These are phyloP conservation scores for Inga leiocalycina DNA, from an alignment of 306 rosid species.

Conservation along the genomic window DNA sequence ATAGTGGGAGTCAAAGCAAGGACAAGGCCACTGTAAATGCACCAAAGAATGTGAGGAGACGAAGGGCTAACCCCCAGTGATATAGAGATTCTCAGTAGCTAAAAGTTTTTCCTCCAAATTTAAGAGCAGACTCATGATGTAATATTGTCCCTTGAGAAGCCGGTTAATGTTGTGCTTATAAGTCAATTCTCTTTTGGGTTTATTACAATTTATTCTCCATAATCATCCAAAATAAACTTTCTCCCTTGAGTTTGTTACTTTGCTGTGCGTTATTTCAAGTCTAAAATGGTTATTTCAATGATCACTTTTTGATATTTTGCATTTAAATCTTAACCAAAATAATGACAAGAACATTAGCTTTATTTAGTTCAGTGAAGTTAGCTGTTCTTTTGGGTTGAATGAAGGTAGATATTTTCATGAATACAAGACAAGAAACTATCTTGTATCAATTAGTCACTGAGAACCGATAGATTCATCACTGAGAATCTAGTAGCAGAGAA, in stretches of 20 bases:
- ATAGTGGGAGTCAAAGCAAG: slow-evolving; percentile 30
- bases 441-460: not conserved
- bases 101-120: not conserved
- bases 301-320: not conserved
- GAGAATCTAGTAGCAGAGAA: not conserved
- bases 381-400: not conserved
- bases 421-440: not conserved
- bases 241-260: not conserved
- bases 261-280: not conserved
- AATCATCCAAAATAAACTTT: not conserved
- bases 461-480: too few relatives aligned
- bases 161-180: not conserved
- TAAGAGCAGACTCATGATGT: slow-evolving; percentile 2
- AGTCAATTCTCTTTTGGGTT: not conserved
- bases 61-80: slow-evolving; percentile 44
- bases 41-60: slow-evolving; percentile 35
- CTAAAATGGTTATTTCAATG: not conserved
- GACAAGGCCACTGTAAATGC: slow-evolving; percentile 33
- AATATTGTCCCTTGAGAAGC: slow-evolving; percentile 2
- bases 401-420: not conserved
- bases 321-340: not conserved
- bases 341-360: not conserved
- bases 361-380: not conserved
- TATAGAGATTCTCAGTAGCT: slow-evolving; percentile 11
- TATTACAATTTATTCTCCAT: not conserved